Evolutionary conservation across 257 asterid species (phyloP).

Genomic region (Voacanga thouarsii): DNA sequence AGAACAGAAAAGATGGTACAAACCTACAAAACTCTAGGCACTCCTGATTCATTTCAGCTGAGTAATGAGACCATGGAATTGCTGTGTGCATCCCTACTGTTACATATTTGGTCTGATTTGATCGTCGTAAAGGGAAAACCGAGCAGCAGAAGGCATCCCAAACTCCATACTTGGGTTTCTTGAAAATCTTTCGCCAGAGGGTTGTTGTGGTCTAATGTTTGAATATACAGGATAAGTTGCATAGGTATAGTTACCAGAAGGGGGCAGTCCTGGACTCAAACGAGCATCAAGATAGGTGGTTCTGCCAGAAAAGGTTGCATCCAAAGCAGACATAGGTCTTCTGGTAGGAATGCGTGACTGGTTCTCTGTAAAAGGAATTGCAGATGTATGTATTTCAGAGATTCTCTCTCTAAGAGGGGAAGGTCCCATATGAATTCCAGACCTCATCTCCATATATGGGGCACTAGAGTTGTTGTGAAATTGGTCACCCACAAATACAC

Average conservation of each 20-base stretch:
- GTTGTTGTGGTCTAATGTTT: constrained; percentile 29
- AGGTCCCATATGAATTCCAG: constrained; percentile 22
- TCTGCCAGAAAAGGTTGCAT: constrained; percentile 19
- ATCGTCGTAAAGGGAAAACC: constrained; percentile 37
- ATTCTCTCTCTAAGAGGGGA: constrained; percentile 27
- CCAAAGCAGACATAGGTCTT: constrained; percentile 24
- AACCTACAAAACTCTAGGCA: constrained; percentile 7
- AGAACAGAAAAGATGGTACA: background rate
- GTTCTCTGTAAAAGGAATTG: constrained; percentile 28
- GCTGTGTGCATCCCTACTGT: constrained; percentile 28
- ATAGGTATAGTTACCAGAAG: constrained; percentile 23
- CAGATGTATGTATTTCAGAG: constrained; percentile 25
- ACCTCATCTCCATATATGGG: constrained; percentile 23
- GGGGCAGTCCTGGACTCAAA: constrained; percentile 24
- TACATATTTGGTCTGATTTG: constrained; percentile 36
- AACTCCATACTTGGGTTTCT: constrained; percentile 36
- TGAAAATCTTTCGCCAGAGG: constrained; percentile 33
- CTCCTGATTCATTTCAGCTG: background rate
- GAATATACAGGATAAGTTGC: constrained; percentile 32
- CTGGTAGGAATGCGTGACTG: constrained; percentile 21
- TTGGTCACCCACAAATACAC: constrained; percentile 18
- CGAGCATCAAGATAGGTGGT: constrained; percentile 28
- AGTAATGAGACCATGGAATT: background rate
- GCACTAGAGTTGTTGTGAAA: constrained; percentile 22
- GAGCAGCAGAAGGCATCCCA: constrained; percentile 42